Percentiles rank a stretch among this genome's conserved stretches.
Conservation (phyloP, 1,284 basidiomycete species). For the Microbotryomycetes sp. region DNA sequence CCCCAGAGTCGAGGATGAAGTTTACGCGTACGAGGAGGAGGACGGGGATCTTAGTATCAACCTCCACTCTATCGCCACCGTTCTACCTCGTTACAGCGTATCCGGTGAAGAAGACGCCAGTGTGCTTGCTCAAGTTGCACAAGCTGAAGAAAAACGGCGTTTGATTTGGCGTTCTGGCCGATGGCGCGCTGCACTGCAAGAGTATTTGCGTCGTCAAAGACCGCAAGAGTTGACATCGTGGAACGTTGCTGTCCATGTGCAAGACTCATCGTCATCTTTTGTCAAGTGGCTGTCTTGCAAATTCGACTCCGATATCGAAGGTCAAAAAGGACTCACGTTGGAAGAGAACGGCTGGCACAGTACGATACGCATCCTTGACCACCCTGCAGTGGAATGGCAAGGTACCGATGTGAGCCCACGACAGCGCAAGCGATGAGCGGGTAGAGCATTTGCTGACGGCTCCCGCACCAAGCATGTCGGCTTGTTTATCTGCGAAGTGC, state of each 20-base stretch:
- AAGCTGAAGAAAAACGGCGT: conserved; percentile 14
- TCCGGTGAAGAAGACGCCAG: background rate
- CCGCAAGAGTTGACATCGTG: background rate
- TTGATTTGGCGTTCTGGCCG: conserved; percentile 19
- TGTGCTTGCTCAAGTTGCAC: background rate
- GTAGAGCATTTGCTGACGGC: no score
- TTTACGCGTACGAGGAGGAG: background rate
- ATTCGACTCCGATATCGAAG: conserved; percentile 19
- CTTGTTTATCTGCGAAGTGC: no score
- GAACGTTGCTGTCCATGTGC: conserved; percentile 4
- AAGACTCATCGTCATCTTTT: background rate
- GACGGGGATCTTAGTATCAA: background rate
- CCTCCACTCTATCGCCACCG: no score
- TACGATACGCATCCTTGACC: no score
- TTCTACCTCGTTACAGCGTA: no score
- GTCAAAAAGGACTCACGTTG: no score
- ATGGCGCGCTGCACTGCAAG: conserved; percentile 14
- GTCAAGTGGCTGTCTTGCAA: conserved; percentile 28
- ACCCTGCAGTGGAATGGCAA: no score
- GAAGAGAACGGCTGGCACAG: no score
- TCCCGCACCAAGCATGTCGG: no score
- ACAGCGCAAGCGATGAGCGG: no score
- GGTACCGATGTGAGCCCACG: no score
- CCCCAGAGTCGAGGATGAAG: background rate
- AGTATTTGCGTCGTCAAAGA: background rate